A percentile compares a stretch with the other conserved stretches of the same genome.
Conservation (phyloP, 2,329 filamentous ascomycete species). For the Xylaria sp. region DNA sequence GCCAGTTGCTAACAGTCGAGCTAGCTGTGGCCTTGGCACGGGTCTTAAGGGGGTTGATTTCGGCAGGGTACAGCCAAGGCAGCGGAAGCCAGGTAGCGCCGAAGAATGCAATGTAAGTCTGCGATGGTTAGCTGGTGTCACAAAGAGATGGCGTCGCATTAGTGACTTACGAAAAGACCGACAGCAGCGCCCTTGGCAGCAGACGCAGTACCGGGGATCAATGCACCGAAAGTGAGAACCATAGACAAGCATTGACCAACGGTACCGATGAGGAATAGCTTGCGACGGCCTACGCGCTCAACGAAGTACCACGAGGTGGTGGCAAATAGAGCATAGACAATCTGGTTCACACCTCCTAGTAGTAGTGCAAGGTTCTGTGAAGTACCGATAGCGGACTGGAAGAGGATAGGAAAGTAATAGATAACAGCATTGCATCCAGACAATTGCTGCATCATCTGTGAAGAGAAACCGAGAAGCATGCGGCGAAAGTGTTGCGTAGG, state of each 20-base stretch:
- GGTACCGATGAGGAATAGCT: slow-evolving; percentile 59
- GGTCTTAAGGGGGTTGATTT: slow-evolving; percentile 63
- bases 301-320: slow-evolving; percentile 57
- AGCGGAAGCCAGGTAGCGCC: slow-evolving; percentile 73
- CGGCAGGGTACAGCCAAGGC: slow-evolving; percentile 69
- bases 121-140: slow-evolving; percentile 10
- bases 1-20: slow-evolving; percentile 65
- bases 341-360: slow-evolving; percentile 54
- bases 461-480: slow-evolving; percentile 68
- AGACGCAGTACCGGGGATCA: slow-evolving; percentile 71
- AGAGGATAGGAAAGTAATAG: slow-evolving; percentile 70
- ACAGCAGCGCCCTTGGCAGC: slow-evolving; percentile 75
- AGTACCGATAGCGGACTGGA: slow-evolving; percentile 57
- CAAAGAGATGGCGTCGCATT: too few species aligned
- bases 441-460: slow-evolving; percentile 72
- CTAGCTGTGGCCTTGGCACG: slow-evolving; percentile 62
- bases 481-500: slow-evolving; percentile 73
- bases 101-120: slow-evolving; percentile 74
- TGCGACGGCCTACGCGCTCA: slow-evolving; percentile 59
- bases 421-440: slow-evolving; percentile 69
- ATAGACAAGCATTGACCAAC: slow-evolving; percentile 65
- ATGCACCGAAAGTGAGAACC: slow-evolving; percentile 69
- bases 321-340: slow-evolving; percentile 51
- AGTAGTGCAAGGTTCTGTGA: slow-evolving; percentile 60
- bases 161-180: slow-evolving; percentile 64